phyloP scores from a whole-genome alignment of 495 filamentous ascomycete species.

The Ramalina peruviana region DNA sequence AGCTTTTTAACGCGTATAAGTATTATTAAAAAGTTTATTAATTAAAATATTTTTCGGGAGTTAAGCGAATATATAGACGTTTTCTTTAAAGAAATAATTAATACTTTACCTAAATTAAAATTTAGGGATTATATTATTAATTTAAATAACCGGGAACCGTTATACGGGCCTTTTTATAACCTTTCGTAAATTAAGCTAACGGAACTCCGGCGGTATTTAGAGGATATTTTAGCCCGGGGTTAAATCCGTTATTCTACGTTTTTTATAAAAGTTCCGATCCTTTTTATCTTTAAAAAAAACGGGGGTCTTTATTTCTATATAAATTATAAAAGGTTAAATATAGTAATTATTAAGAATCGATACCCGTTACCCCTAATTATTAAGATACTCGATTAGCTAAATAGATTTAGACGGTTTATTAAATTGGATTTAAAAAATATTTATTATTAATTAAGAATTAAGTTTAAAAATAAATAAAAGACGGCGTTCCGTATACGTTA shows the following conservation, averaged over 20 bases:
- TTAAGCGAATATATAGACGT: neutral
- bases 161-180: no score
- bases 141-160: no score
- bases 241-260: no score
- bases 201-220: no score
- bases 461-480: slow-evolving; percentile 13
- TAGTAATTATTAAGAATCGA: slow-evolving; percentile 8
- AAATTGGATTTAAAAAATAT: slow-evolving; percentile 14
- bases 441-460: slow-evolving; percentile 12
- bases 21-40: no score
- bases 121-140: no score
- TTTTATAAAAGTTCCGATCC: no score
- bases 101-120: neutral
- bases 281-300: slow-evolving; percentile 9
- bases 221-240: no score
- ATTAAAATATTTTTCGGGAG: no score
- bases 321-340: slow-evolving; percentile 11
- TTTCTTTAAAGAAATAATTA: neutral
- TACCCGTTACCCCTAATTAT: slow-evolving; percentile 10
- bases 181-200: no score
- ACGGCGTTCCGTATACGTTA: slow-evolving; percentile 3
- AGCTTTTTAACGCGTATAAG: no score
- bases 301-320: slow-evolving; percentile 7
- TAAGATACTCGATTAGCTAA: slow-evolving; percentile 2
- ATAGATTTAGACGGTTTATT: slow-evolving; percentile 6